phyloP scores from a whole-genome alignment of 257 asterid genomes.

The Fraxinus pennsylvanica region DNA sequence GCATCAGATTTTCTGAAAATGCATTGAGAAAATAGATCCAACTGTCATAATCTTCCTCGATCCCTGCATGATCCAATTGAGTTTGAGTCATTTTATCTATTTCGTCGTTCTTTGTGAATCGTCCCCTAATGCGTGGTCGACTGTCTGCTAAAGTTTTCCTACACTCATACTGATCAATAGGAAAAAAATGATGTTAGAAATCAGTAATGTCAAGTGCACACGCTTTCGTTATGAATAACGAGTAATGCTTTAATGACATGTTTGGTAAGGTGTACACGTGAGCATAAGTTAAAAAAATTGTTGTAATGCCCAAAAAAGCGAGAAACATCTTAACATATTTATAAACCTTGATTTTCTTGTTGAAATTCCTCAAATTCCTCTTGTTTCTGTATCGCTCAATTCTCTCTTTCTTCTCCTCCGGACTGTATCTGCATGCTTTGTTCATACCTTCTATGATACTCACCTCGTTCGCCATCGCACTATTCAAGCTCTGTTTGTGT shows the following conservation, averaged over 20 bases:
- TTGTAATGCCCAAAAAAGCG: too few species aligned
- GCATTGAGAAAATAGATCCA: conserved; percentile 73
- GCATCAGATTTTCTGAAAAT: conserved; percentile 53
- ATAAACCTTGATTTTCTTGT: conserved; percentile 82
- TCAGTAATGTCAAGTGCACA: neutral
- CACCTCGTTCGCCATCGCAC: conserved; percentile 56
- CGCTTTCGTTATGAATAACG: neutral
- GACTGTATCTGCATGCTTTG: conserved; percentile 76
- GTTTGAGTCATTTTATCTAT: conserved; percentile 46
- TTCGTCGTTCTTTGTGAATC: conserved; percentile 79
- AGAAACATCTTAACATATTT: too few species aligned
- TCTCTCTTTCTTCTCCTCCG: conserved; percentile 81
- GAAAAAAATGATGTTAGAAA: neutral
- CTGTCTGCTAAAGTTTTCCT: conserved; percentile 89
- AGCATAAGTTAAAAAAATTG: too few species aligned
- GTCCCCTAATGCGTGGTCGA: conserved; percentile 81
- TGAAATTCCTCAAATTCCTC: conserved; percentile 83
- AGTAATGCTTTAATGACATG: neutral
- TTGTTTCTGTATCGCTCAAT: conserved; percentile 85
- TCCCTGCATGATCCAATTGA: conserved; percentile 49
- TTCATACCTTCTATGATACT: conserved; percentile 80
- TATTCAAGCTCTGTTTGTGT: conserved; percentile 40
- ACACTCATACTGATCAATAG: conserved; percentile 69
- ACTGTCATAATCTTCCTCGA: conserved; percentile 54
- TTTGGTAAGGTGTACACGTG: neutral